phyloP scores from a whole-genome alignment of 1,284 basidiomycete genomes.

The Rhizoctonia solani region DNA sequence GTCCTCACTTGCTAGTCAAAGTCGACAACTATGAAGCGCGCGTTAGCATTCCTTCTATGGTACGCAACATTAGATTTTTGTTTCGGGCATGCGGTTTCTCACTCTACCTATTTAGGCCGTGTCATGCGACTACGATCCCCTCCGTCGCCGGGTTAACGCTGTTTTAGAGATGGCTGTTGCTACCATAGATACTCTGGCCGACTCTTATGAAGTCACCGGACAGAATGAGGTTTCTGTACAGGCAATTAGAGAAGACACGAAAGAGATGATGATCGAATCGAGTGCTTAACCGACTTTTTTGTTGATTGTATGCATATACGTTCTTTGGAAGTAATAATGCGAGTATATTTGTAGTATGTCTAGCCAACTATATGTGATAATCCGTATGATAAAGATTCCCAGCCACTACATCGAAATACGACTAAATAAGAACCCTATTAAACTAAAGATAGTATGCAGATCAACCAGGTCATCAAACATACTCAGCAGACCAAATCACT shows the following conservation, averaged over 20 bases:
- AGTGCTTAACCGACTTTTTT: too few species aligned
- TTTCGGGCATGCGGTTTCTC: neutral
- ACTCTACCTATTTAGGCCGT: conserved; percentile 58
- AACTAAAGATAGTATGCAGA: too few species aligned
- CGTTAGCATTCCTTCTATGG: conserved; percentile 47
- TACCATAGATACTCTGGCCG: conserved; percentile 80
- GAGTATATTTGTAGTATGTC: too few species aligned
- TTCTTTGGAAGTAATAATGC: too few species aligned
- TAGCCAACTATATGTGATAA: too few species aligned
- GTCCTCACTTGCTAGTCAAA: conserved; percentile 40
- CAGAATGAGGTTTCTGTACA: neutral
- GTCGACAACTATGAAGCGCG: conserved; percentile 44
- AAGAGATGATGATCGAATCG: conserved; percentile 13
- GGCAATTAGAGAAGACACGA: conserved; percentile 5
- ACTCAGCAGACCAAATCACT: conserved; percentile 10
- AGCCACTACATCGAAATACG: too few species aligned
- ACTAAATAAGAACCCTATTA: too few species aligned
- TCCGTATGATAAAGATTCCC: too few species aligned
- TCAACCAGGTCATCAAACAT: neutral
- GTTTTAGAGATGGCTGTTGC: conserved; percentile 90
- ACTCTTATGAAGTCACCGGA: conserved; percentile 53
- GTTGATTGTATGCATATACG: too few species aligned
- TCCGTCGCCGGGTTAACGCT: conserved; percentile 77
- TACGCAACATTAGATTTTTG: neutral
- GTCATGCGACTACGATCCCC: conserved; percentile 64